Conservation (phyloP, 1,139 yeast genomes). For the Kurtzmaniella quercitrusa region DNA sequence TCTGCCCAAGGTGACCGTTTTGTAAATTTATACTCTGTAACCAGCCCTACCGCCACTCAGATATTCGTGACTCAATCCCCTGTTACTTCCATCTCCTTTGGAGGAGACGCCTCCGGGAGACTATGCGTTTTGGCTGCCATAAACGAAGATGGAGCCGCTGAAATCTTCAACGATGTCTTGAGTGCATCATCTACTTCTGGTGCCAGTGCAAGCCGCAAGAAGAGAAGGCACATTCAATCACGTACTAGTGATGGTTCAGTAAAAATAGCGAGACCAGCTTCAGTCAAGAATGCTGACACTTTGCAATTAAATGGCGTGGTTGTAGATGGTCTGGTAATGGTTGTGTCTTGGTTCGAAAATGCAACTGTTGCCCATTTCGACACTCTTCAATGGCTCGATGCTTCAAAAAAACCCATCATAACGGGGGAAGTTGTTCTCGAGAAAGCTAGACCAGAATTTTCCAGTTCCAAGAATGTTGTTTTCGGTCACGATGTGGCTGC, state of each 20-base stretch:
- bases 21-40: slow-evolving; percentile 60
- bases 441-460: slow-evolving; percentile 37
- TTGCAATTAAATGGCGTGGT: slow-evolving; percentile 35
- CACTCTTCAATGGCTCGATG: slow-evolving; percentile 49
- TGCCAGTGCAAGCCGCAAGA: slow-evolving; percentile 25
- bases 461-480: slow-evolving; percentile 32
- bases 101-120: slow-evolving; percentile 29
- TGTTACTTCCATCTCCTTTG: slow-evolving; percentile 41
- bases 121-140: slow-evolving; percentile 43
- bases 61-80: slow-evolving; percentile 69
- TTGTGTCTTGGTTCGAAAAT: slow-evolving; percentile 69
- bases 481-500: slow-evolving; percentile 73
- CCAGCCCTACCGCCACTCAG: slow-evolving; percentile 34
- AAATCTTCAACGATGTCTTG: slow-evolving; percentile 52
- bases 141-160: slow-evolving; percentile 67
- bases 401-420: slow-evolving; percentile 22
- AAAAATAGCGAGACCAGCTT: slow-evolving; percentile 41
- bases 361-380: slow-evolving; percentile 66
- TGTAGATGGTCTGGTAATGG: slow-evolving; percentile 35
- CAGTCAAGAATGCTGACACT: slow-evolving; percentile 29
- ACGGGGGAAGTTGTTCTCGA: slow-evolving; percentile 24
- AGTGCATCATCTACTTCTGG: slow-evolving; percentile 14
- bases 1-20: slow-evolving; percentile 78
- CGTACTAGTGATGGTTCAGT: slow-evolving; percentile 44
- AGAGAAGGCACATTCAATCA: slow-evolving; percentile 41